A percentile compares a stretch with the other conserved stretches of the same genome.
Evolutionary conservation across 2,329 filamentous ascomycete genomes (phyloP).

Genomic region (Arthroderma uncinatum): DNA sequence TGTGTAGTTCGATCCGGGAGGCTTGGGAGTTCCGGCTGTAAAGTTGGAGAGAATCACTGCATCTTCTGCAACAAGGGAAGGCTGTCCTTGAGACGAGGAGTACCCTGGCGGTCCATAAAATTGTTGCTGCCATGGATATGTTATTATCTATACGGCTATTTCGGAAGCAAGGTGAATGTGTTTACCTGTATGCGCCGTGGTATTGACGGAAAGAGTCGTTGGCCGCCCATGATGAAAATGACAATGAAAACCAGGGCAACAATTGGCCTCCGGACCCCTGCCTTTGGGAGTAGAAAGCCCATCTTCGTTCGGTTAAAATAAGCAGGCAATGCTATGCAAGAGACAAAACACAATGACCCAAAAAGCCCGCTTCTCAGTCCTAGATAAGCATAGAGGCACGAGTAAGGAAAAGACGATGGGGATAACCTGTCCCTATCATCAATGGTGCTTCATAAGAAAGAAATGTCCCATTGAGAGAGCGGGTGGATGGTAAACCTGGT

Average conservation of each 20-base stretch:
- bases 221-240: not conserved
- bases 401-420: too few relatives aligned
- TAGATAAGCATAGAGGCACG: too few relatives aligned
- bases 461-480: too few relatives aligned
- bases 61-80: not conserved
- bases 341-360: not conserved
- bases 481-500: too few relatives aligned
- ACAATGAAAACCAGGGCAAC: not conserved
- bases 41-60: not conserved
- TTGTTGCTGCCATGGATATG: not conserved
- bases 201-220: not conserved
- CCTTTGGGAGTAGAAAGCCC: not conserved
- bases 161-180: not conserved
- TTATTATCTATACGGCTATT: not conserved
- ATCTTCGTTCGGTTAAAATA: not conserved
- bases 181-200: not conserved
- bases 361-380: not conserved
- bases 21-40: slow-evolving; percentile 29
- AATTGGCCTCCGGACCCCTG: not conserved
- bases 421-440: too few relatives aligned
- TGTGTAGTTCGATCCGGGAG: slow-evolving; percentile 39
- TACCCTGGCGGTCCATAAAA: not conserved
- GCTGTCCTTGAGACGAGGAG: not conserved
- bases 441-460: too few relatives aligned
- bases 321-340: not conserved